Evolutionary conservation across 805 yeast genomes (phyloP), one percentile per base, ranked within the genome.

Genomic region (Ogataea henricii): DNA sequence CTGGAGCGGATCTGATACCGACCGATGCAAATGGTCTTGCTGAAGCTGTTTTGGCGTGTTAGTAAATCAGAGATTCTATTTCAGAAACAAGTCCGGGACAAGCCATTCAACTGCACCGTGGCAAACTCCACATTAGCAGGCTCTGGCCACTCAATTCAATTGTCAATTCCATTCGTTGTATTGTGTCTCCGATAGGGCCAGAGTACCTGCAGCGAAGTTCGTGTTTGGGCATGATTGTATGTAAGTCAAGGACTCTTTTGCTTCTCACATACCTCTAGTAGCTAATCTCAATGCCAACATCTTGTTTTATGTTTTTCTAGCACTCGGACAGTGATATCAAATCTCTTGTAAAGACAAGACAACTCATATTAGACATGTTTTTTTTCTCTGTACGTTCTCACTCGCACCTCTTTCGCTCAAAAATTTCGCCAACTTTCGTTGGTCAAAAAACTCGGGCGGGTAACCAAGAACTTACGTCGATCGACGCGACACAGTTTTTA

Each of bases 1-100:
- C 69, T 66, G 68, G 65, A 51, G 61, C 57, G 43, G 66, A 50
- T 55, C 60, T 59, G 51, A 52, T 46, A 42, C 58, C 58, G 34
- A 46, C 40, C 29, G 59, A 45, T 45, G 56, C 51, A 43, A 67
- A 56, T 48, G 73, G 68, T 64, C 73, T 71, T 52, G 67, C 54
- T 58, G 68, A 66, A 39, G 56, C 60, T 49, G 40, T 26, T 30
- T 7, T 8, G 16, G 23, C 12, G 3, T 20, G 52, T 48, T 48
- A 47, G 56, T 51, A 42, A 37, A 33, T 17, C 13, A 5, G 10
- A 18, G 17, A 10, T 34, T 9, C 7, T 37, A 30, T 3, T n/a
- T 7, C 16, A 13, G 7, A 6, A 6, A 29, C 5, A 10, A n/a
- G 13, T 29, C 4, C 32, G 6, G 16, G 10, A n/a, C 9, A 30